Evolutionary conservation across 1,139 yeast species (phyloP).

Genomic region (Sugiyamaella castrensis): DNA sequence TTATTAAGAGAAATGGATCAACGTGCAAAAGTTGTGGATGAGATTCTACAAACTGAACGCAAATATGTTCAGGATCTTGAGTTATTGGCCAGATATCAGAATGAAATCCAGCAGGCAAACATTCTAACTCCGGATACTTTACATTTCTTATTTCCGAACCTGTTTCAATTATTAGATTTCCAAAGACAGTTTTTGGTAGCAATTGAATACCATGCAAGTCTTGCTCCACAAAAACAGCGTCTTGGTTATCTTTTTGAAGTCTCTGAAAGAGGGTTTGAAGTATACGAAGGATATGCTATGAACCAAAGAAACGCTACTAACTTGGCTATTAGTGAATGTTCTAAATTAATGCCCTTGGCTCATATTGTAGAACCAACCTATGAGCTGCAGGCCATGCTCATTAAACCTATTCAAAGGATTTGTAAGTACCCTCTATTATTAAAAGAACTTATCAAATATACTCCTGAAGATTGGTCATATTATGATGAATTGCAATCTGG

Average conservation of each 20-base stretch:
- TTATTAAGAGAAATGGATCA: constrained; percentile 19
- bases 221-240: constrained; percentile 73
- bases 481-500: constrained; percentile 71
- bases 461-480: constrained; percentile 53
- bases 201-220: constrained; percentile 78
- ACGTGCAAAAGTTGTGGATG: constrained; percentile 76
- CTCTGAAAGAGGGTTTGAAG: constrained; percentile 78
- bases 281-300: constrained; percentile 86
- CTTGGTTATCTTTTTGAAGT: constrained; percentile 78
- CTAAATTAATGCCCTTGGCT: constrained; percentile 54
- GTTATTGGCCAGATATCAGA: constrained; percentile 61
- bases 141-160: constrained; percentile 81
- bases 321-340: constrained; percentile 63
- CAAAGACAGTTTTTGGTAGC: constrained; percentile 89
- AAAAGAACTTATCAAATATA: constrained; percentile 66
- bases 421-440: constrained; percentile 88
- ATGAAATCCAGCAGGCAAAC: constrained; percentile 63
- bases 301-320: constrained; percentile 84
- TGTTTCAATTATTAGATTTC: constrained; percentile 80
- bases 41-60: constrained; percentile 83
- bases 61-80: constrained; percentile 91
- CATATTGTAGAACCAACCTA: constrained; percentile 76
- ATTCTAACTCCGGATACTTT: constrained; percentile 75
- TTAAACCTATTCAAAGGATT: constrained; percentile 92
- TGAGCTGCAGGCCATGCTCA: constrained; percentile 82